Base-by-base conservation (phyloP, 495 filamentous ascomycete genomes). In the Sporormia fimetaria region DNA sequence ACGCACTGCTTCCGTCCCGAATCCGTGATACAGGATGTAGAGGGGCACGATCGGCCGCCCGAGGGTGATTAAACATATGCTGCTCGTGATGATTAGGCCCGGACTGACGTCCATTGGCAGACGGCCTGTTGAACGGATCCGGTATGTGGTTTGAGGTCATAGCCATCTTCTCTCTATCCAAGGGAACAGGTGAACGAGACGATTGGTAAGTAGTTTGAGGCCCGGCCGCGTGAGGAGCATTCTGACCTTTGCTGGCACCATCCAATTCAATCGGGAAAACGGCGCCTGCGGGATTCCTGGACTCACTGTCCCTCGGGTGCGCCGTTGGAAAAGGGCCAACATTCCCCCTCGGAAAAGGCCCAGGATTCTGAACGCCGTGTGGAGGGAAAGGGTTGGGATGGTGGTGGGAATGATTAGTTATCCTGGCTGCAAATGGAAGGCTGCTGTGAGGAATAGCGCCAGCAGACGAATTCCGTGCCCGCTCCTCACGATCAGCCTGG, bases 401-500 rank as follows among this genome's bases (percentile, higher is more conserved):
- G n/a, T n/a, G n/a, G n/a, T n/a, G n/a, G n/a, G n/a, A n/a, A n/a
- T n/a, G n/a, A n/a, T n/a, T n/a, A n/a, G n/a, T n/a, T n/a, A n/a
- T 51, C 42, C 11, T 33, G 37, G 14, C 33, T 15, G 32, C 15
- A 21, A 24, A 28, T 38, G 14, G 14, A 21, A 31, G 47, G 27
- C 36, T 29, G 63, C 6, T 35, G 61, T 61, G 5, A 61, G 27
- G 57, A 31, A 22, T 59, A 62, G 7, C 49, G 34, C 12, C 49
- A 58, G 63, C 65, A 44, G 3, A 21, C 29, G n/a, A n/a, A 11
- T 24, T 51, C 21, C 73, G 65, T 24, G 77, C 79, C 54, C 76
- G 81, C 52, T 86, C 78, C 44, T 80, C 78, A 28, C 80, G 71
- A 49, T 92, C 81, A 27, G 85, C 85, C 40, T 78, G 78, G 67